These are phyloP conservation scores for Linum tenue DNA, from an alignment of 345 rosid genomes.

Conservation along the genomic window DNA sequence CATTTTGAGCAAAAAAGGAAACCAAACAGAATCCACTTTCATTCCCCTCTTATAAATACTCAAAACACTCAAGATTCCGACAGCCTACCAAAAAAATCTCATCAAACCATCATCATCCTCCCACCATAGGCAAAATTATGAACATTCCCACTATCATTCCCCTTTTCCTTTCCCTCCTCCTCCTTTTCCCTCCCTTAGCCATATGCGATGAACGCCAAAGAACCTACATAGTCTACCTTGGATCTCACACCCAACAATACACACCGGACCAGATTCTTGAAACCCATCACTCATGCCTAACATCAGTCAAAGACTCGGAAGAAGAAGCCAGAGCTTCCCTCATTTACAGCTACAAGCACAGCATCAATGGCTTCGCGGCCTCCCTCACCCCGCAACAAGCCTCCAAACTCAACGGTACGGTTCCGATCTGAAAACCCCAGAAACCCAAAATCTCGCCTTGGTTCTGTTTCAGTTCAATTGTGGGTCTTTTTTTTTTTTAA, in stretches of 20 bases:
- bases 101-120: too few species aligned
- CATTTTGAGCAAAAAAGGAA: too few species aligned
- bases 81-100: too few species aligned
- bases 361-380: constrained; percentile 84
- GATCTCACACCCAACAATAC: constrained; percentile 46
- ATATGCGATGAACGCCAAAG: background rate
- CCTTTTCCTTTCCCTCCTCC: background rate
- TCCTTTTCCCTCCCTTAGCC: background rate
- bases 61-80: too few species aligned
- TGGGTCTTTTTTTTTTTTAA: background rate
- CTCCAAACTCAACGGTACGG: constrained; percentile 46
- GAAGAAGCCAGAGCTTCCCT: constrained; percentile 64
- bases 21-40: too few species aligned
- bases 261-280: constrained; percentile 49
- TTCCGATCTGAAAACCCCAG: too few species aligned
- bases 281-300: constrained; percentile 50
- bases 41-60: too few species aligned
- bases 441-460: too few species aligned
- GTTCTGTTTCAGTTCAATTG: background rate
- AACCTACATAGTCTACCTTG: constrained; percentile 51
- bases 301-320: constrained; percentile 45
- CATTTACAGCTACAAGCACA: constrained; percentile 79
- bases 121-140: too few species aligned
- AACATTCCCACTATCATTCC: background rate
- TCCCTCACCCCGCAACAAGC: constrained; percentile 56